A percentile compares a stretch with the other conserved stretches of the same genome.
These are phyloP conservation scores for Oryza glumipatula DNA, from an alignment of 176 grass and related monocot species.

Conservation along the genomic window DNA sequence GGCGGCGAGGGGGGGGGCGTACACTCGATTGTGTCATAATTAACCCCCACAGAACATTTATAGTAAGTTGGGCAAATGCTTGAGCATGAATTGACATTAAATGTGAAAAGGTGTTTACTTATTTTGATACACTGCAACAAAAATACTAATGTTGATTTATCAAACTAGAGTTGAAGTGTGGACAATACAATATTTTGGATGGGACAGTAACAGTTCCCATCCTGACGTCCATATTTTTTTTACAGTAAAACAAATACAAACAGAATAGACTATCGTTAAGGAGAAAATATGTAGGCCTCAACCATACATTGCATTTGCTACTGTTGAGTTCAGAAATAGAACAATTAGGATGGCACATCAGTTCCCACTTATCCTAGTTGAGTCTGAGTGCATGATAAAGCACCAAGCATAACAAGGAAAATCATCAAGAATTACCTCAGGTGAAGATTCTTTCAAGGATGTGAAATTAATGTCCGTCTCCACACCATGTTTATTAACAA, in stretches of 20 bases:
- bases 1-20: too few relatives aligned
- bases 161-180: slow-evolving; percentile 26
- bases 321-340: neutral
- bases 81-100: neutral
- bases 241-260: neutral
- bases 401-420: slow-evolving; percentile 19
- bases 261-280: slow-evolving; percentile 16
- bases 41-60: neutral
- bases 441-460: slow-evolving; percentile 46
- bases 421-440: slow-evolving; percentile 55
- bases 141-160: slow-evolving; percentile 22
- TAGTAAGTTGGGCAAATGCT: neutral
- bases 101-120: neutral
- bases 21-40: too few relatives aligned
- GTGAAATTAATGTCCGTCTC: slow-evolving; percentile 45
- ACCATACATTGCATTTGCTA: neutral
- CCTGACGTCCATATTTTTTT: slow-evolving; percentile 1
- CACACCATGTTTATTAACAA: slow-evolving; percentile 59
- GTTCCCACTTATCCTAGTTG: slow-evolving; percentile 26
- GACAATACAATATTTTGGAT: slow-evolving; percentile 18
- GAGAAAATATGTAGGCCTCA: neutral
- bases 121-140: neutral
- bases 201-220: neutral
- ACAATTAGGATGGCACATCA: neutral
- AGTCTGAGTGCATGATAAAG: slow-evolving; percentile 8